A percentile compares a stretch with the other conserved stretches of the same genome.
These are phyloP conservation scores for Fusarium tupiense DNA, from an alignment of 2,329 filamentous ascomycete genomes.

Conservation along the genomic window DNA sequence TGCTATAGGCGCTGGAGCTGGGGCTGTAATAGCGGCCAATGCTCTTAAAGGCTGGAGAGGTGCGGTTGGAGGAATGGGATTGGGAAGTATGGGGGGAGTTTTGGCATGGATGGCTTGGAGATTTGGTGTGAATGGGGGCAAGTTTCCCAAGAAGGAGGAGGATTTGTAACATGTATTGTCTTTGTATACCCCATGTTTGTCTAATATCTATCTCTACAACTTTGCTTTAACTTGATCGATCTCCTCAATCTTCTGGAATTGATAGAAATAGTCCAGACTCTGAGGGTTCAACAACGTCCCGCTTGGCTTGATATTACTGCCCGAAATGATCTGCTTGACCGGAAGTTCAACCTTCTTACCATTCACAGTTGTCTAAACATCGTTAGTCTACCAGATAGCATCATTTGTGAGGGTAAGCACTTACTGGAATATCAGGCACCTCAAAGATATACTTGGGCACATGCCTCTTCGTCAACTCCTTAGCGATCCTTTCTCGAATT, in stretches of 20 bases:
- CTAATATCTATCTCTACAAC: constrained; percentile 42
- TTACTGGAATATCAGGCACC: constrained; percentile 81
- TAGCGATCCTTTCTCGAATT: constrained; percentile 72
- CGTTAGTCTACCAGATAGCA: constrained; percentile 18
- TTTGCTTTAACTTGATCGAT: constrained; percentile 43
- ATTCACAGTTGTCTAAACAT: constrained; percentile 76
- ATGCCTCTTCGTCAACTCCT: constrained; percentile 75
- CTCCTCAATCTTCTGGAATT: constrained; percentile 62
- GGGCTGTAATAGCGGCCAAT: constrained; percentile 48
- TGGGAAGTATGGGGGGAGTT: constrained; percentile 61
- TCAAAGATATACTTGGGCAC: constrained; percentile 83
- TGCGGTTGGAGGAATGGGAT: constrained; percentile 55
- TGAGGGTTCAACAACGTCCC: constrained; percentile 81
- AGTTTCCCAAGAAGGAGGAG: constrained; percentile 46
- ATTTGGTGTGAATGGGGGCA: constrained; percentile 58
- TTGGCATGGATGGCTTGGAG: constrained; percentile 60
- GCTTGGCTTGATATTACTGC: constrained; percentile 76
- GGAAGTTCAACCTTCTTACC: constrained; percentile 87
- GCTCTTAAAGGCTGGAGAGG: constrained; percentile 50
- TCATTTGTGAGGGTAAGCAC: constrained; percentile 43
- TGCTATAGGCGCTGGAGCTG: constrained; percentile 53
- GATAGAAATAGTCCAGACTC: constrained; percentile 81
- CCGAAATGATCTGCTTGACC: constrained; percentile 85
- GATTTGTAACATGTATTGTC: background rate
- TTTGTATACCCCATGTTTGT: background rate